phyloP scores from a whole-genome alignment of 306 rosid genomes.

The Herpetospermum pedunculosum region DNA sequence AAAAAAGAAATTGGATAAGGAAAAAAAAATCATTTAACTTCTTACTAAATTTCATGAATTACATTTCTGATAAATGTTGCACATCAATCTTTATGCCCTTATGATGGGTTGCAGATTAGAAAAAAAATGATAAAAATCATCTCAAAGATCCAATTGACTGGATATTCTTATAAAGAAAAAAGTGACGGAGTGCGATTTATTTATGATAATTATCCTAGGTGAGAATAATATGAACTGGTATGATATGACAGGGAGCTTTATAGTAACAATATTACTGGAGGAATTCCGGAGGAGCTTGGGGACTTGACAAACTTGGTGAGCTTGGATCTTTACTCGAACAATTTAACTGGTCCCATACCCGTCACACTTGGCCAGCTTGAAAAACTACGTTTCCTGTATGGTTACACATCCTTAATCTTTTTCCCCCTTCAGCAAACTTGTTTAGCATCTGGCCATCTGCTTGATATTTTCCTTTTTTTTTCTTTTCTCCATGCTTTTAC shows the following conservation, averaged over 20 bases:
- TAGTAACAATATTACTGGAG: constrained; percentile 86
- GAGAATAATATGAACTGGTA: not conserved
- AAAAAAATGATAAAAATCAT: too few relatives aligned
- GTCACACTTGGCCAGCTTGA: constrained; percentile 75
- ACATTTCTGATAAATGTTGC: not conserved
- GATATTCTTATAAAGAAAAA: not conserved
- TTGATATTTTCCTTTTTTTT: not conserved
- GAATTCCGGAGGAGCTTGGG: constrained; percentile 83
- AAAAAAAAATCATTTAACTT: too few relatives aligned
- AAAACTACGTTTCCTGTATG: constrained; percentile 92
- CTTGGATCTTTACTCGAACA: constrained; percentile 90
- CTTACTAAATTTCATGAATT: not conserved
- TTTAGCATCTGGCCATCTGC: not conserved
- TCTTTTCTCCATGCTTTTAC: not conserved
- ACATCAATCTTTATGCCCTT: not conserved
- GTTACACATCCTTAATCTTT: constrained; percentile 15
- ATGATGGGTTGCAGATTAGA: too few relatives aligned
- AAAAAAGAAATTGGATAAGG: too few relatives aligned
- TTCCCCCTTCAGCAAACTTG: not conserved
- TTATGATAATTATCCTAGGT: not conserved
- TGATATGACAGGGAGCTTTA: constrained; percentile 67
- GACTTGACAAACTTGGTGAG: constrained; percentile 93
- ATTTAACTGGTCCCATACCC: constrained; percentile 82
- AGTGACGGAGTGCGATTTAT: not conserved
- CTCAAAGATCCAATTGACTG: not conserved